Evolutionary conservation across 2,329 filamentous ascomycete species (phyloP).

Genomic region (Aspergillus novoparasiticus): DNA sequence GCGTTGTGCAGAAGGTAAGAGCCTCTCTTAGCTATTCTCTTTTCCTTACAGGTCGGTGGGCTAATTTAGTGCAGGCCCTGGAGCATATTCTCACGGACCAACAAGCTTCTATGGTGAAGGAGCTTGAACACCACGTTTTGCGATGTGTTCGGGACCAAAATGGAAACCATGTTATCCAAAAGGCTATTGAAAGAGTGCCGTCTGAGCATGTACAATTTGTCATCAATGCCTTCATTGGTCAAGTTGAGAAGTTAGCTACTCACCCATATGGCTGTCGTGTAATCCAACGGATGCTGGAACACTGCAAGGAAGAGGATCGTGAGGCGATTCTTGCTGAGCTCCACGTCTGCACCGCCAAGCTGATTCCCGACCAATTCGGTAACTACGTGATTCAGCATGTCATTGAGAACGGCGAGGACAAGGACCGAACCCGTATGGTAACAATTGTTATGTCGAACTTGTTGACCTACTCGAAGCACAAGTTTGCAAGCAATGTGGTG

Average conservation of each 20-base stretch:
- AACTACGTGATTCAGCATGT: conserved; percentile 97
- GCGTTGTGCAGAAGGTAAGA: conserved; percentile 87
- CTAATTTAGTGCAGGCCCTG: conserved; percentile 65
- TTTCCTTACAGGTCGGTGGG: background rate
- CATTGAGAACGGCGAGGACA: conserved; percentile 73
- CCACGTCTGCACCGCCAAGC: conserved; percentile 67
- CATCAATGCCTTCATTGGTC: conserved; percentile 74
- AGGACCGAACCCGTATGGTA: conserved; percentile 74
- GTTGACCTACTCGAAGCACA: conserved; percentile 82
- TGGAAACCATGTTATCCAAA: conserved; percentile 96
- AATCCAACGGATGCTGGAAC: conserved; percentile 86
- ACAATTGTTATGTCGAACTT: conserved; percentile 71
- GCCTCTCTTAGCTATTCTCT: background rate
- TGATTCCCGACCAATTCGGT: conserved; percentile 86
- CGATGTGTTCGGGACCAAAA: conserved; percentile 83
- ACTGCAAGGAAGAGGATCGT: conserved; percentile 73
- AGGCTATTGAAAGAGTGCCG: conserved; percentile 81
- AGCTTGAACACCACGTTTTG: conserved; percentile 75
- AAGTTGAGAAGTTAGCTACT: conserved; percentile 72
- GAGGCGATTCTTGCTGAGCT: conserved; percentile 76
- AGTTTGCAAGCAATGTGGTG: conserved; percentile 95
- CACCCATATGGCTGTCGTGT: conserved; percentile 91
- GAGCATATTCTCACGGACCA: conserved; percentile 92
- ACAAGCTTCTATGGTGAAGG: conserved; percentile 79
- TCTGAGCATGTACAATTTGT: conserved; percentile 81